These are phyloP conservation scores for Tetrapisispora namnaoensis DNA, from an alignment of 805 yeast species.

Conservation along the genomic window DNA sequence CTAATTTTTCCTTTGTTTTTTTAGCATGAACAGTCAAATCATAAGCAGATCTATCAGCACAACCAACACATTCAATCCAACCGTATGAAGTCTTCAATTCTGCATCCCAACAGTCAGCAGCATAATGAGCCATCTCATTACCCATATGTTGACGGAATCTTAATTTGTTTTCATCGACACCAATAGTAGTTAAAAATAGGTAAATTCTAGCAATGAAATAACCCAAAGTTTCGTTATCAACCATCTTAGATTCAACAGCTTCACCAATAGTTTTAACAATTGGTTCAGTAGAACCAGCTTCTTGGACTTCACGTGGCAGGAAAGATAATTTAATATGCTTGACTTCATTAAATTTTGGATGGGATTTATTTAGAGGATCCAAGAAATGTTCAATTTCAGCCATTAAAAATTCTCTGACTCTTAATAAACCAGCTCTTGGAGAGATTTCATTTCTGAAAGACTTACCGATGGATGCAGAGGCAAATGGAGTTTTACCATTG, in stretches of 20 bases:
- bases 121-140: conserved; percentile 99
- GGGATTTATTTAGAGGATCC: conserved; percentile 82
- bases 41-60: conserved; percentile 98
- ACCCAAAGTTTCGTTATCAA: conserved; percentile 95
- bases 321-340: conserved; percentile 63
- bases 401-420: conserved; percentile 98
- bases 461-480: conserved; percentile 98
- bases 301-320: conserved; percentile 81
- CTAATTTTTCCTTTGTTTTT: conserved; percentile 88
- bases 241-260: conserved; percentile 79
- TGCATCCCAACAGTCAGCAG: conserved; percentile 99
- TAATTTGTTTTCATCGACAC: conserved; percentile 73
- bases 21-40: conserved; percentile 93
- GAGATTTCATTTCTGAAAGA: conserved; percentile 98
- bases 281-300: conserved; percentile 68
- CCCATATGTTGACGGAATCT: conserved; percentile 98
- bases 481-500: conserved; percentile 96
- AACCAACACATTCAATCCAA: conserved; percentile 99
- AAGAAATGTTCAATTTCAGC: conserved; percentile 99
- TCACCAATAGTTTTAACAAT: conserved; percentile 68
- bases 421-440: conserved; percentile 92
- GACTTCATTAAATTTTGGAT: conserved; percentile 69
- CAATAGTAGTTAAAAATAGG: conserved; percentile 73
- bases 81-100: conserved; percentile 93
- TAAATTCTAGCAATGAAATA: conserved; percentile 92